Evolutionary conservation across 116 monocot species (phyloP).

Genomic region (Dioscorea cayenensis): DNA sequence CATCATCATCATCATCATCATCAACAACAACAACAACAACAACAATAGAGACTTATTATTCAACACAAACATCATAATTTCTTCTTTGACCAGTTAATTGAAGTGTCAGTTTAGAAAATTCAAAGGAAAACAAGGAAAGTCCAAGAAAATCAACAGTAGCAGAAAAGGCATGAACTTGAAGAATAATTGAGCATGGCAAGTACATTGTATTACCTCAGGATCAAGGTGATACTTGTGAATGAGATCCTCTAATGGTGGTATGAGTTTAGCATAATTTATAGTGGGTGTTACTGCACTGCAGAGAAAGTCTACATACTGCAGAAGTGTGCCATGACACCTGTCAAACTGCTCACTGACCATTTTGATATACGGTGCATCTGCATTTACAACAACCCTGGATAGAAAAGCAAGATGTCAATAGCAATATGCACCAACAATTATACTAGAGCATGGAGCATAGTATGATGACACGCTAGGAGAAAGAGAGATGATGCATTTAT

Average conservation of each 20-base stretch:
- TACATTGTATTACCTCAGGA: conserved; percentile 60
- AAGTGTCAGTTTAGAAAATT: too few species aligned
- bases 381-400: conserved; percentile 67
- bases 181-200: neutral
- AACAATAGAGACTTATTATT: too few species aligned
- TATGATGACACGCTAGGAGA: too few species aligned
- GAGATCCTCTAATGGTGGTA: conserved; percentile 77
- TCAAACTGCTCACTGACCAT: conserved; percentile 99
- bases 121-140: neutral
- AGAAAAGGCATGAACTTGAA: neutral
- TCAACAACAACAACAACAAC: too few species aligned
- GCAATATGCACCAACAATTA: neutral
- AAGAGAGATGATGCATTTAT: neutral
- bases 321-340: conserved; percentile 87
- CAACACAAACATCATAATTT: too few species aligned
- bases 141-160: neutral
- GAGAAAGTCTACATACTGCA: conserved; percentile 97
- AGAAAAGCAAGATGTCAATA: conserved; percentile 9
- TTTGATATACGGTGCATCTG: conserved; percentile 83
- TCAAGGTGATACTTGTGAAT: conserved; percentile 89
- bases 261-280: conserved; percentile 58
- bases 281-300: conserved; percentile 61
- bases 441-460: too few species aligned
- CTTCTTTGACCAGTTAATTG: too few species aligned
- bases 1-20: too few species aligned